Conservation (phyloP, 2,329 filamentous ascomycete species). For the Scedosporium aurantiacum region DNA sequence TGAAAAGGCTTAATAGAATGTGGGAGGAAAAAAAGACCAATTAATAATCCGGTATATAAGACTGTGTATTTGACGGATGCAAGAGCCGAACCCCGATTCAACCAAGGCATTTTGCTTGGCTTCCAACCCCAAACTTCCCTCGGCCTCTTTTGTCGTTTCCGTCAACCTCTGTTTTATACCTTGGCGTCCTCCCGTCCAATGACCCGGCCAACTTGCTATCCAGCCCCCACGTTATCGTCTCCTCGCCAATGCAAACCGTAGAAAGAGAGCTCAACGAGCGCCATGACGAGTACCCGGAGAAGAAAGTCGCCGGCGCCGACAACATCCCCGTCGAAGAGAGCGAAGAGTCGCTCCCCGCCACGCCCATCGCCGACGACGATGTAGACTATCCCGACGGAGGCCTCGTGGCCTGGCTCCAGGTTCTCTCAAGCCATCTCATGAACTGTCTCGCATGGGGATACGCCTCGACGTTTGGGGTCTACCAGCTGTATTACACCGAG, state of each 20-base stretch:
- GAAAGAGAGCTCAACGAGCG: background rate
- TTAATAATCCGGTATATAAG: background rate
- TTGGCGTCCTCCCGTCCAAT: too few species aligned
- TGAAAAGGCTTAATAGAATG: background rate
- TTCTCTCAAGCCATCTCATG: conserved; percentile 34
- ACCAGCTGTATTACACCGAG: conserved; percentile 39
- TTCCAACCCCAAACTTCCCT: too few species aligned
- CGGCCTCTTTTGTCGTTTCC: too few species aligned
- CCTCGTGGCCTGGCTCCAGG: conserved; percentile 36
- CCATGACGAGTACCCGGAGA: background rate
- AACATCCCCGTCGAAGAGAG: background rate
- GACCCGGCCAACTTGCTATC: too few species aligned
- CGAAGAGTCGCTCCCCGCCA: background rate
- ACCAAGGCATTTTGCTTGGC: background rate
- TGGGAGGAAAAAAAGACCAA: background rate
- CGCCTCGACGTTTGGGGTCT: conserved; percentile 36
- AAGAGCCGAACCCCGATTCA: background rate
- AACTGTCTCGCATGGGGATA: conserved; percentile 41
- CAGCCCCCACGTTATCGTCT: background rate
- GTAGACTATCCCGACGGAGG: conserved; percentile 30
- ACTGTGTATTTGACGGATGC: background rate
- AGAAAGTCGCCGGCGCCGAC: background rate
- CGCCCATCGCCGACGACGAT: background rate
- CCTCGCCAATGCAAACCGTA: too few species aligned
- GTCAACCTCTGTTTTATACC: too few species aligned